Evolutionary conservation across 352 stramenopile species (phyloP).

Genomic region (Pythium grandisporangium): DNA sequence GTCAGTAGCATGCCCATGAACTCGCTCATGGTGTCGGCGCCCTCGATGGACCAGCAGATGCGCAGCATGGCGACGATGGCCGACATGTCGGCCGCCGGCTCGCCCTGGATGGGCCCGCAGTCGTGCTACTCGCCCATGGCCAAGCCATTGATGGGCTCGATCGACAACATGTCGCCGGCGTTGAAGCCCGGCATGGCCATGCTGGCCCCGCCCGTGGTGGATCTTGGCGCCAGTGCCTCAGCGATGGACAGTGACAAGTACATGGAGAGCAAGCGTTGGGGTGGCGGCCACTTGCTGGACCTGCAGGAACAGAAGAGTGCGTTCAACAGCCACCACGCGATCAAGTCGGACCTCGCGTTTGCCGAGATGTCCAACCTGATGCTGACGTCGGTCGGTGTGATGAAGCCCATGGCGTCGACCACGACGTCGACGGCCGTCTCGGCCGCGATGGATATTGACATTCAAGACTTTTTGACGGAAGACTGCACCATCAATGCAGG

Average conservation of each 20-base stretch:
- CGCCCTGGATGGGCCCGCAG: no score
- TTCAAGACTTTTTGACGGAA: slow-evolving; percentile 72
- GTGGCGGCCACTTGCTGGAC: slow-evolving; percentile 19
- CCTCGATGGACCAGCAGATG: slow-evolving; percentile 2
- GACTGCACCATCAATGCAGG: slow-evolving; percentile 59
- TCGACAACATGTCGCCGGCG: slow-evolving; percentile 82
- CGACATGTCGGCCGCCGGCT: no score
- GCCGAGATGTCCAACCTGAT: slow-evolving; percentile 15
- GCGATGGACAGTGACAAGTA: slow-evolving; percentile 15
- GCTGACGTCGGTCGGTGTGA: slow-evolving; percentile 16
- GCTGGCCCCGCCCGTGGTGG: slow-evolving; percentile 38
- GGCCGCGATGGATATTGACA: slow-evolving; percentile 51
- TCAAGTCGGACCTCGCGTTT: slow-evolving; percentile 4
- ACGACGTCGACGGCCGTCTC: slow-evolving; percentile 19
- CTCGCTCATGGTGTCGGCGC: not conserved
- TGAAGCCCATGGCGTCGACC: slow-evolving; percentile 19
- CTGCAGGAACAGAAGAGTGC: slow-evolving; percentile 14
- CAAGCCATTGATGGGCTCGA: slow-evolving; percentile 40
- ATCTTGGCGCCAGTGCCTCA: slow-evolving; percentile 33
- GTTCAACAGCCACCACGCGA: slow-evolving; percentile 17
- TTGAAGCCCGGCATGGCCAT: slow-evolving; percentile 64
- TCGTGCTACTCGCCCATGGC: slow-evolving; percentile 71
- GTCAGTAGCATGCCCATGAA: slow-evolving; percentile 4
- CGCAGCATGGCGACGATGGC: slow-evolving; percentile 14
- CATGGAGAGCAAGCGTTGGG: slow-evolving; percentile 19